Evolutionary conservation across 306 rosid genomes (phyloP), one percentile per base, ranked within the genome.

Genomic region (Fragaria ananassa): DNA sequence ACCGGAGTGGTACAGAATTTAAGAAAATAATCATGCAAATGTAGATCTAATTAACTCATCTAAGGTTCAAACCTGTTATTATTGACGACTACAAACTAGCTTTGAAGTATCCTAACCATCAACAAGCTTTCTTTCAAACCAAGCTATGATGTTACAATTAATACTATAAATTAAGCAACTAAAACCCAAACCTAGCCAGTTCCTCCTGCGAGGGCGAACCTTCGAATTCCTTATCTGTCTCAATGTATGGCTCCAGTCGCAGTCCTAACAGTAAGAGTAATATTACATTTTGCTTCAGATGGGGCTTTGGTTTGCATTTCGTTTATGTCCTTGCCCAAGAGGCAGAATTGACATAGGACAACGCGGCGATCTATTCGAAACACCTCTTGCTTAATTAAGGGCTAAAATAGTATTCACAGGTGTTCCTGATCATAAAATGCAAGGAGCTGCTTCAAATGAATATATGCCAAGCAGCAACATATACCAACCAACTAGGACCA

Each of bases 381-480:
- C 42, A 6, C 42, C 6, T 39, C 8, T 39, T 6, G 8, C 42
- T 37, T 37, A 37, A 37, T 37, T 9, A 25, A 29, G 45, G 77
- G 45, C 45, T 42, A 39, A 39, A 60, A 8, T 39, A 58, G 41
- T 73, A 86, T 79, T 85, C 88, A 90, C 91, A 85, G 68, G 76
- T 85, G 89, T 88, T 92, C 94, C 88, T 89, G 86, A 77, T 90
- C 93, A 78, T 86, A 92, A 70, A 83, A 90, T 67, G 97, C 90
- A 58, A 95, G 90, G 64, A 95, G 97, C 83, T 92, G 96, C 85
- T 95, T 95, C 70, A 92, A 96, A 67, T 92, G 97, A 74, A 11
- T 10, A 45, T 95, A 68, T 89, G 92, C 91, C 96, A 95, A 34
- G 93, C 90, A 75, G 92, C 88, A 47, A 92, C 96, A 34, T 82